phyloP scores from a whole-genome alignment of 306 rosid genomes.

The Parietaria judaica region DNA sequence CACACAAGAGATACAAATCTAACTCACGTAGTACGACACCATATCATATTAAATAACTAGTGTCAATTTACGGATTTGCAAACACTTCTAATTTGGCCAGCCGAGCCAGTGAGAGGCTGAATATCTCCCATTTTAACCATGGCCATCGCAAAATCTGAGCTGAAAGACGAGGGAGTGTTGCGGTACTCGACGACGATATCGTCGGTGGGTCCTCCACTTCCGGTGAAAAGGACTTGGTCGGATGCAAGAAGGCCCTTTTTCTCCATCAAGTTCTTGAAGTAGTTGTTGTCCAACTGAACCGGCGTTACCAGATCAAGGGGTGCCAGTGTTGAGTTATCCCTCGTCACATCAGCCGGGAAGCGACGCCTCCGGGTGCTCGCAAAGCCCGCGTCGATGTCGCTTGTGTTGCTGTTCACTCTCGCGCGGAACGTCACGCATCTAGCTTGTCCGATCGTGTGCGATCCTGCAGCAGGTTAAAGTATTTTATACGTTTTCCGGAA shows the following conservation, averaged over 20 bases:
- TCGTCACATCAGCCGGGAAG: background rate
- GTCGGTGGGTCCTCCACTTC: background rate
- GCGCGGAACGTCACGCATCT: background rate
- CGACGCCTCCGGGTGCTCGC: conserved; percentile 4
- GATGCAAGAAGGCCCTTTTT: background rate
- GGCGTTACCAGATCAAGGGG: background rate
- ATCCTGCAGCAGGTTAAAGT: too few relatives aligned
- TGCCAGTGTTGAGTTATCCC: background rate
- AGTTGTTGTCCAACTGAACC: background rate
- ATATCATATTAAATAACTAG: too few relatives aligned
- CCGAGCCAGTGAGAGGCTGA: background rate
- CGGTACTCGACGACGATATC: background rate
- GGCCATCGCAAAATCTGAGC: background rate
- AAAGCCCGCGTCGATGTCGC: conserved; percentile 5
- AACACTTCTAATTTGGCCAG: conserved; percentile 1
- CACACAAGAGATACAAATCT: too few relatives aligned
- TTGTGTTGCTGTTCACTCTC: background rate
- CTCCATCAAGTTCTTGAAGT: background rate
- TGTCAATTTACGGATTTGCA: background rate
- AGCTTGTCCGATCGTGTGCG: conserved; percentile 2
- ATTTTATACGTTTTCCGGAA: too few relatives aligned
- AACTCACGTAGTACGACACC: too few relatives aligned
- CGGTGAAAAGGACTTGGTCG: background rate
- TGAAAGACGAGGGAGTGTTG: background rate
- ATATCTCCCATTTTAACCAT: conserved; percentile 3